Conservation (phyloP, 495 filamentous ascomycete genomes). For the Hyaloscypha bicolor region DNA sequence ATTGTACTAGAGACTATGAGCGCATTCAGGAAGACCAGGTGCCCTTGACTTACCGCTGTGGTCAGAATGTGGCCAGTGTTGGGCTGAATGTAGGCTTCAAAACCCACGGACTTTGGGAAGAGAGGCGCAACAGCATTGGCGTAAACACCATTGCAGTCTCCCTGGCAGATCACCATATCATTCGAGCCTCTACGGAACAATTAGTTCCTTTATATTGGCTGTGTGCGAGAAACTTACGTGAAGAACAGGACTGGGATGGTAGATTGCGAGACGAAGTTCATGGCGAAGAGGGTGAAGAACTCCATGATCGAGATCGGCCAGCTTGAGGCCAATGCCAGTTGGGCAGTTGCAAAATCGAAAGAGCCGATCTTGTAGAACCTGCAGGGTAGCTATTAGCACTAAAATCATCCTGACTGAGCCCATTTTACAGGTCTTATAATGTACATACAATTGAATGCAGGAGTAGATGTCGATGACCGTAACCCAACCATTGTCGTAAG, state of each 20-base stretch:
- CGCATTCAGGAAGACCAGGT: neutral
- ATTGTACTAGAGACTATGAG: neutral
- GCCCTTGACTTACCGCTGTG: neutral
- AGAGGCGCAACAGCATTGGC: neutral
- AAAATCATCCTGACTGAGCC: too few species aligned
- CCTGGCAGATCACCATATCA: neutral
- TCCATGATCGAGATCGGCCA: too few species aligned
- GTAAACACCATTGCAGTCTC: neutral
- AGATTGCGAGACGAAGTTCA: too few species aligned
- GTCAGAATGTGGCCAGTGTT: constrained; percentile 3
- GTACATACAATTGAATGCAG: neutral
- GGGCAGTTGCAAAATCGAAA: too few species aligned
- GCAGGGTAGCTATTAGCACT: too few species aligned
- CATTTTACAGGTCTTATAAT: too few species aligned
- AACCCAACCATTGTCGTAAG: neutral
- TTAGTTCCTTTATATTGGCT: neutral
- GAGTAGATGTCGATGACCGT: neutral
- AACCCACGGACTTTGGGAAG: neutral
- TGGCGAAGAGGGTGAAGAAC: too few species aligned
- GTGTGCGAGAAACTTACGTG: neutral
- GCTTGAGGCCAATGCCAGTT: too few species aligned
- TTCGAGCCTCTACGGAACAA: neutral
- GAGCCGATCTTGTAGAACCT: too few species aligned
- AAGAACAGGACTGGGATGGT: too few species aligned
- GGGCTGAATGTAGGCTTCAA: neutral